phyloP scores from a whole-genome alignment of 495 filamentous ascomycete species.

The Podospora fimiseda region DNA sequence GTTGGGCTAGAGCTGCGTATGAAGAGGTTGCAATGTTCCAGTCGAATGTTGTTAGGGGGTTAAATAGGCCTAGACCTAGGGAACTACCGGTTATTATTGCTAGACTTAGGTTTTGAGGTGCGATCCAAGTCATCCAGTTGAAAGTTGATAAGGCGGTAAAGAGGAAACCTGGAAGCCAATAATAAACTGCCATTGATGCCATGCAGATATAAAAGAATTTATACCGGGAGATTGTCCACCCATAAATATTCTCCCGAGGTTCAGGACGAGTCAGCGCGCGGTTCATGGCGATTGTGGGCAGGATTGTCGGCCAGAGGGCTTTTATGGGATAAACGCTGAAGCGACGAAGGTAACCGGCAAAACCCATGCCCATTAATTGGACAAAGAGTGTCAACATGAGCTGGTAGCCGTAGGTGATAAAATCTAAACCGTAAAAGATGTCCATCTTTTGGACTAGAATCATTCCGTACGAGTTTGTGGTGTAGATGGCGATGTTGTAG shows the following conservation, averaged over 20 bases:
- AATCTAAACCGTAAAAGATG: constrained; percentile 22
- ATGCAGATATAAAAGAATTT: constrained; percentile 31
- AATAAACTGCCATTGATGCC: constrained; percentile 29
- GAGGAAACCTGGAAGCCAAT: constrained; percentile 33
- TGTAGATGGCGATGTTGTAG: constrained; percentile 30
- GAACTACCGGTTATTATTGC: constrained; percentile 25
- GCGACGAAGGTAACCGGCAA: constrained; percentile 40
- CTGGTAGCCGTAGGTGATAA: constrained; percentile 29
- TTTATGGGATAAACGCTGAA: constrained; percentile 43
- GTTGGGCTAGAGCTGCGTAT: constrained; percentile 28
- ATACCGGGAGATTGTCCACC: constrained; percentile 36
- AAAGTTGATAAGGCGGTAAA: constrained; percentile 33
- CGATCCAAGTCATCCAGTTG: constrained; percentile 40
- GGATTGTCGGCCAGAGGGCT: constrained; percentile 25
- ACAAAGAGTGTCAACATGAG: constrained; percentile 35
- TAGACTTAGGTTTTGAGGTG: constrained; percentile 28
- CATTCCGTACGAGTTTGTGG: constrained; percentile 30
- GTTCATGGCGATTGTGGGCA: constrained; percentile 30
- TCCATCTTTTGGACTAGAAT: constrained; percentile 24
- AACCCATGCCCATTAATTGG: constrained; percentile 40
- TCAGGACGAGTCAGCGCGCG: constrained; percentile 23
- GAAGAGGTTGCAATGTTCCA: constrained; percentile 28
- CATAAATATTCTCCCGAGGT: constrained; percentile 24
- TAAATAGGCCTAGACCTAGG: constrained; percentile 26
- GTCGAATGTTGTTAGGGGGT: constrained; percentile 31